Percentiles rank a stretch among this genome's conserved stretches.
Conservation (phyloP, 768 basidiomycete genomes). For the Hemileccinum rubropunctum region DNA sequence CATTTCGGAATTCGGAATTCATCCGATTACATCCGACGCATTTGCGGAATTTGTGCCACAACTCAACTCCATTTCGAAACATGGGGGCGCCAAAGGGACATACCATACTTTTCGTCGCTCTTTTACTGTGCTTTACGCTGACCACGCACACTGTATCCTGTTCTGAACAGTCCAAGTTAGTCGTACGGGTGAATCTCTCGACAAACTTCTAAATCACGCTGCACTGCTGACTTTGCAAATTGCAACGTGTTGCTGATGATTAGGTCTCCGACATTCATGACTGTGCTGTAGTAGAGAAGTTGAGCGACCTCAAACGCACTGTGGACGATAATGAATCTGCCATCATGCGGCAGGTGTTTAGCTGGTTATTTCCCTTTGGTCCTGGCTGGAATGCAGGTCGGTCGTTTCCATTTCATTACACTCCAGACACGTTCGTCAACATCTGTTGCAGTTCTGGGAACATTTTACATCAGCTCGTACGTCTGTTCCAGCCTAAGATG, state of each 20-base stretch:
- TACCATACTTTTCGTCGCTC: conserved; percentile 38
- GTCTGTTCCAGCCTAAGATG: conserved; percentile 31
- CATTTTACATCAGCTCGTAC: conserved; percentile 96
- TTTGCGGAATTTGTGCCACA: background rate
- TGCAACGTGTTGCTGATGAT: conserved; percentile 7
- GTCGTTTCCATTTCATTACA: conserved; percentile 11
- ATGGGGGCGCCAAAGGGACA: conserved; percentile 20
- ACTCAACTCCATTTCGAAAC: background rate
- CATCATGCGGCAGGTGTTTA: conserved; percentile 76
- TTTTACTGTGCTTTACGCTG: conserved; percentile 38
- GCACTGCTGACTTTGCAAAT: conserved; percentile 7
- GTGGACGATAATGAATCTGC: conserved; percentile 67
- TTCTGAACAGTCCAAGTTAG: conserved; percentile 22
- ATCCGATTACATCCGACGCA: conserved; percentile 17
- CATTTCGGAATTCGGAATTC: conserved; percentile 24
- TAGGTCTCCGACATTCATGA: conserved; percentile 45
- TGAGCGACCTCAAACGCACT: conserved; percentile 58
- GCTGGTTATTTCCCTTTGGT: conserved; percentile 83
- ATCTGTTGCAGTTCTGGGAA: conserved; percentile 62
- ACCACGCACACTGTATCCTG: conserved; percentile 17
- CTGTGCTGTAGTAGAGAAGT: conserved; percentile 41
- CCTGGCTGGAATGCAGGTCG: conserved; percentile 81
- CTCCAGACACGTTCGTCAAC: conserved; percentile 21
- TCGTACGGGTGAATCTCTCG: conserved; percentile 30
- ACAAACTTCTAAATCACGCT: background rate